Percentiles rank a stretch among this genome's conserved stretches.
phyloP scores from a whole-genome alignment of 2,329 filamentous ascomycete genomes.

The Pseudogymnoascus sp. region DNA sequence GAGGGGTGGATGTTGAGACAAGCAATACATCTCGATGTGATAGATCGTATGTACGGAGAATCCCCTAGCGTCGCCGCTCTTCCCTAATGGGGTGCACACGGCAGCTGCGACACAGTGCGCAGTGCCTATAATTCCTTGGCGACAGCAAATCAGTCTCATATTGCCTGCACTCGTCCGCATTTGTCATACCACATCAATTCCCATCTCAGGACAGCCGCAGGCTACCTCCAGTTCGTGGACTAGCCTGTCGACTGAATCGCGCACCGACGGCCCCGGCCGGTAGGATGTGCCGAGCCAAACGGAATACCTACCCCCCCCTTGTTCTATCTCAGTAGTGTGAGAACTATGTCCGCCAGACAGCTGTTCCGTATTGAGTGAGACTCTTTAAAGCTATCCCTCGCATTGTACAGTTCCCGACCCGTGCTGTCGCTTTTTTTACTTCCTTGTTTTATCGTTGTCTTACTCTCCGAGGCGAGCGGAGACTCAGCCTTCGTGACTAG shows the following conservation, averaged over 20 bases:
- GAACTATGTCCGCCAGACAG: neutral
- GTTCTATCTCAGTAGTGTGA: neutral
- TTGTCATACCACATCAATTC: neutral
- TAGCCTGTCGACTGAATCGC: neutral
- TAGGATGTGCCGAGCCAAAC: neutral
- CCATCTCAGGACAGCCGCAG: neutral
- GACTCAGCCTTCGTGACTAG: neutral
- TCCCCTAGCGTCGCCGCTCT: neutral
- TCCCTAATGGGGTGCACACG: neutral
- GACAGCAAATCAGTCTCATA: neutral
- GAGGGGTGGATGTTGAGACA: slow-evolving; percentile 1
- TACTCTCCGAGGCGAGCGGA: neutral
- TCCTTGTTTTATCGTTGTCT: neutral
- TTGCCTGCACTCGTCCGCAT: neutral
- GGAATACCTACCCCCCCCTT: neutral
- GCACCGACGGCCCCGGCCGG: neutral
- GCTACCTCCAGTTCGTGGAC: neutral
- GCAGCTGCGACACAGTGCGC: neutral
- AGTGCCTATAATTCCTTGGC: neutral
- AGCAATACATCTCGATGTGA: slow-evolving; percentile 7
- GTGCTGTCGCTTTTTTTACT: neutral
- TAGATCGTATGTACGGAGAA: slow-evolving; percentile 6
- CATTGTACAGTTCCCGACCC: neutral
- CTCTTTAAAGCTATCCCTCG: neutral
- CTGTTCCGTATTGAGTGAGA: neutral